Base-by-base conservation (phyloP, 768 basidiomycete species). In the Tulasnella sp. region DNA sequence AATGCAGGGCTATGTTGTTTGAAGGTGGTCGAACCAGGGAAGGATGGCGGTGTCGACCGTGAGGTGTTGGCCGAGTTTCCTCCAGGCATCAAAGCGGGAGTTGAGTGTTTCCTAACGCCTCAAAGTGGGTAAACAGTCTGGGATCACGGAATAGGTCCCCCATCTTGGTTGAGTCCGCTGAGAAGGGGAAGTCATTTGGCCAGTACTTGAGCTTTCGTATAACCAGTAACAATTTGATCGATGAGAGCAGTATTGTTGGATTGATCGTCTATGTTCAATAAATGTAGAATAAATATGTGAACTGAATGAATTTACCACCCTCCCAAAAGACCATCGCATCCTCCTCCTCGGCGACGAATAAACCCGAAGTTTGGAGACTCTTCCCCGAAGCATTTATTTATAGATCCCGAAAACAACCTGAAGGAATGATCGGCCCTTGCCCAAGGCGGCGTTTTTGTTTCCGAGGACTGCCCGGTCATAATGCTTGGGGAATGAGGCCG, bases 401-500 rank as follows among this genome's bases (percentile, higher is more conserved):
- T 69, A 69, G 9, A 69, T 44, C 12, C 67, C 67, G 44, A 69
- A 69, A 11, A 69, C 9, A 22, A 69, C 40, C 29, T 69, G 39
- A 35, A 41, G 40, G 35, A 36, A 69, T 12, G 67, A 29, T 22
- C 67, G 9, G 3, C 12, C 14, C 17, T 69, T 69, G 22, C 67
- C 67, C n/a, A 6, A n/a, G 37, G 29, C 16, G 29, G 44, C 67
- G 39, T 69, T 69, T 52, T 69, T 35, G 22, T 69, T 22, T 22
- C 67, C 37, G 34, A 69, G 67, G 32, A 69, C n/a, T 3, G 42
- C 37, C 19, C 67, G 67, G 44, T 69, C 67, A 44, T 69, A 69
- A 44, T 69, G 67, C 37, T 69, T n/a, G 29, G 67, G 67, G 40
- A 69, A 42, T 34, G 67, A 69, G 34, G 67, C 67, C 9, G 67